These are phyloP conservation scores for Zasmidium angulare DNA, from an alignment of 2,329 filamentous ascomycete genomes.

Conservation along the genomic window DNA sequence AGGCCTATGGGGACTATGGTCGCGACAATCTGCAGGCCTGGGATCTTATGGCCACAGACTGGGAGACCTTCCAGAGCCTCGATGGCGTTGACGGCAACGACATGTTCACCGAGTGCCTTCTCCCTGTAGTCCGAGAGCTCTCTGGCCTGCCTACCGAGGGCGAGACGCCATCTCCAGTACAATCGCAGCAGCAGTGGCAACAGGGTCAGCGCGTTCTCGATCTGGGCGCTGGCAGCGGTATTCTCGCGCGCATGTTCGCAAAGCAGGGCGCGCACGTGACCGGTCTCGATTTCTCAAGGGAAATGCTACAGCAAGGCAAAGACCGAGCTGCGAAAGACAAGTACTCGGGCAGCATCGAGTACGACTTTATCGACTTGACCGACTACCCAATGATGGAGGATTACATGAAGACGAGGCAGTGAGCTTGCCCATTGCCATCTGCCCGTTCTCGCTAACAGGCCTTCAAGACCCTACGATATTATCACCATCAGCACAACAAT, in stretches of 20 bases:
- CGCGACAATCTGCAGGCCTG: slow-evolving; percentile 33
- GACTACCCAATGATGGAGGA: slow-evolving; percentile 33
- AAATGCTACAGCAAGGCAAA: slow-evolving; percentile 44
- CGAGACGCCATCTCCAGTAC: slow-evolving; percentile 17
- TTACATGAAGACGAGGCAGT: slow-evolving; percentile 26
- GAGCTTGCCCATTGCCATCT: slow-evolving; percentile 7
- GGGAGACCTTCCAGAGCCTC: slow-evolving; percentile 38
- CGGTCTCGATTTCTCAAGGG: slow-evolving; percentile 47
- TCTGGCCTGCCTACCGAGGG: slow-evolving; percentile 38
- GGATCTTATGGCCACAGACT: slow-evolving; percentile 44
- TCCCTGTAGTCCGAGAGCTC: slow-evolving; percentile 43
- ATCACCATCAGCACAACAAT: slow-evolving; percentile 50
- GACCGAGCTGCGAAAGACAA: slow-evolving; percentile 20
- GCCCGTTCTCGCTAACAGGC: not conserved
- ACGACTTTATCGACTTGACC: slow-evolving; percentile 43
- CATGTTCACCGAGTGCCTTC: slow-evolving; percentile 47
- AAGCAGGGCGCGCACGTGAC: slow-evolving; percentile 39
- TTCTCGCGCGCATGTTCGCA: slow-evolving; percentile 49
- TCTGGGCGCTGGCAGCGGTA: slow-evolving; percentile 53
- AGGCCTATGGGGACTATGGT: slow-evolving; percentile 4
- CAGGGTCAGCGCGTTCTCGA: slow-evolving; percentile 42
- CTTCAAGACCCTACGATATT: slow-evolving; percentile 42
- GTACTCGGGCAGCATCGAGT: slow-evolving; percentile 28
- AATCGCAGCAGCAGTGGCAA: slow-evolving; percentile 33
- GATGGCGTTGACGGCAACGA: slow-evolving; percentile 39